These are phyloP conservation scores for Penicillium tannophilum DNA, from an alignment of 495 filamentous ascomycete species.

Conservation along the genomic window DNA sequence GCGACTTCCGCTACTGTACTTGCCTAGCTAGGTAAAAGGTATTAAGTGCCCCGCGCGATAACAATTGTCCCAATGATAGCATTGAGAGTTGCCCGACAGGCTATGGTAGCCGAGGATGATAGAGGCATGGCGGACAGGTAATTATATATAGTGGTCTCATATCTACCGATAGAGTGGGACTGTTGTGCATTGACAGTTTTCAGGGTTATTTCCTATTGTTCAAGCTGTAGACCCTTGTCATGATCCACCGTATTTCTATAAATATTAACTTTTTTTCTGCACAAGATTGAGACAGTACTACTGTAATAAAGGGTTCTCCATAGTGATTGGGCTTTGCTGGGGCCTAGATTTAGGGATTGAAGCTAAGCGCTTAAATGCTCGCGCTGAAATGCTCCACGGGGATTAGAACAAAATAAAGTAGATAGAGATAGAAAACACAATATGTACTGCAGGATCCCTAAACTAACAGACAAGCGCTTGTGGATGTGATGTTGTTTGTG, in stretches of 20 bases:
- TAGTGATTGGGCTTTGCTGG: no score
- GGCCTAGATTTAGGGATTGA: background rate
- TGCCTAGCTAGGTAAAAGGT: background rate
- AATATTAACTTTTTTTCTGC: background rate
- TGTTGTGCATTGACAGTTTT: background rate
- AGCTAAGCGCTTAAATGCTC: background rate
- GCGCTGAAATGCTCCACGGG: background rate
- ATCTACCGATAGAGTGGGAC: background rate
- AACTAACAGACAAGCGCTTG: background rate
- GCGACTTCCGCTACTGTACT: slow-evolving; percentile 23
- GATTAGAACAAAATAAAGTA: background rate
- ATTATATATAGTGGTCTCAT: background rate
- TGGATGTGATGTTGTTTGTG: background rate
- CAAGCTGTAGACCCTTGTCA: background rate
- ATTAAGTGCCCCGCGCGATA: background rate
- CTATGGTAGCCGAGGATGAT: no score
- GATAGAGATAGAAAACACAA: background rate
- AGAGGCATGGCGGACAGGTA: no score
- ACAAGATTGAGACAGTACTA: background rate
- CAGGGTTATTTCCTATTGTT: background rate
- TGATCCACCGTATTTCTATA: background rate
- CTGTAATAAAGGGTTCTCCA: no score
- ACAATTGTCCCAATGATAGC: no score
- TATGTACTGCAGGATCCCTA: no score
- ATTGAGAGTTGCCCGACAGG: no score